These are phyloP conservation scores for Picochlorum sp. DNA, from an alignment of 139 green algal genomes.

Conservation along the genomic window DNA sequence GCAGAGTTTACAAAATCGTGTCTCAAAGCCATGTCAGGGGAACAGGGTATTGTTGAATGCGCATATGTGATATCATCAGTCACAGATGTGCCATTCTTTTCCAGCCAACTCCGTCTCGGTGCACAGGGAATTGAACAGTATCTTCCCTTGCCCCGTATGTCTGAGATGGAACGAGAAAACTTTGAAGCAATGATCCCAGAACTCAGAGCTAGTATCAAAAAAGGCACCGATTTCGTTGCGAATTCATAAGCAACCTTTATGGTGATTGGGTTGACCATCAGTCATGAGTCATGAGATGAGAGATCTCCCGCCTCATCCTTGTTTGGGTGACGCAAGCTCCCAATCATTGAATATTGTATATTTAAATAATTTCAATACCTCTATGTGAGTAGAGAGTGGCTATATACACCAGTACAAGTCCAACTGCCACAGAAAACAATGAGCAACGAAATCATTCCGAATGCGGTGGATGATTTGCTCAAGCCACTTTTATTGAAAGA, in stretches of 20 bases:
- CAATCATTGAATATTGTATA: background rate
- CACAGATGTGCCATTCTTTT: conserved; percentile 59
- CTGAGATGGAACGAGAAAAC: conserved; percentile 35
- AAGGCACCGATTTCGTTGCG: conserved; percentile 71
- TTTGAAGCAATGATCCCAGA: conserved; percentile 40
- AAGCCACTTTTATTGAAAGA: conserved; percentile 51
- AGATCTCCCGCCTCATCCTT: background rate
- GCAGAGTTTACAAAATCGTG: conserved; percentile 65
- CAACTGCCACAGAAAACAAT: too few species aligned
- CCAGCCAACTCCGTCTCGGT: conserved; percentile 65
- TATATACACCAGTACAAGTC: too few species aligned
- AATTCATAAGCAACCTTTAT: background rate
- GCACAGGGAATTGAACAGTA: conserved; percentile 66
- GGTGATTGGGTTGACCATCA: background rate
- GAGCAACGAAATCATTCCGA: background rate
- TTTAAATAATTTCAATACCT: background rate
- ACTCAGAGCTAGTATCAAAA: conserved; percentile 72
- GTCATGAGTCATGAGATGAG: background rate
- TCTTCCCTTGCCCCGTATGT: conserved; percentile 64
- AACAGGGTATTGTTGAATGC: conserved; percentile 70
- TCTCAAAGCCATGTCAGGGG: conserved; percentile 61
- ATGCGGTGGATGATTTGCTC: conserved; percentile 27
- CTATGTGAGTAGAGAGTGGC: background rate
- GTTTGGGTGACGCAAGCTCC: background rate
- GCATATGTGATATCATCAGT: conserved; percentile 54